Percentiles rank a stretch among this genome's conserved stretches.
Evolutionary conservation across 176 grass and related monocot species (phyloP).

Genomic region (Rhipidocladum racemiflorum): DNA sequence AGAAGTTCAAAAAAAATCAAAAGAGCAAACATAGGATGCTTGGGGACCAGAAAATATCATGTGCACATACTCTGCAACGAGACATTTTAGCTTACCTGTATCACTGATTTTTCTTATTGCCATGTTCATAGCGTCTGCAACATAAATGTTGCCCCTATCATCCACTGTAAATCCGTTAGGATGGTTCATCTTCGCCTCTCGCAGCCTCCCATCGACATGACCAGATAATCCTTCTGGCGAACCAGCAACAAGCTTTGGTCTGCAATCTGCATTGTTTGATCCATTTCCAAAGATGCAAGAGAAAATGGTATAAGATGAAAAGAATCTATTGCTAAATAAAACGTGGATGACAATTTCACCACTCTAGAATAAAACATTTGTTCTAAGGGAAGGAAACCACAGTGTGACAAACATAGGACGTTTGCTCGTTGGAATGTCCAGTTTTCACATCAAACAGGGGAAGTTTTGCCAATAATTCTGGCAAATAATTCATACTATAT

Average conservation of each 20-base stretch:
- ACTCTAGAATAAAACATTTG: not conserved
- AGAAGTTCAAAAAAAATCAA: conserved; percentile 20
- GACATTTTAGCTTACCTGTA: conserved; percentile 59
- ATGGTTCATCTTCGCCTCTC: conserved; percentile 83
- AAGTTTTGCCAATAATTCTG: not conserved
- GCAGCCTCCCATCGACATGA: conserved; percentile 75
- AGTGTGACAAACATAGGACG: not conserved
- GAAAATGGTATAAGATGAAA: not conserved
- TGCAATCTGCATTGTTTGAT: conserved; percentile 70
- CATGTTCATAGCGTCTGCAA: conserved; percentile 97
- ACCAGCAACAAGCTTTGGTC: conserved; percentile 88
- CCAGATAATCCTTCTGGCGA: conserved; percentile 78
- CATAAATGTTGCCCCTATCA: conserved; percentile 87
- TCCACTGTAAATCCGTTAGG: conserved; percentile 89
- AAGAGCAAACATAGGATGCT: conserved; percentile 31
- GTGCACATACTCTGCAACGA: not conserved
- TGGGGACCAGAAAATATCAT: conserved; percentile 22
- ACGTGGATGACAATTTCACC: not conserved
- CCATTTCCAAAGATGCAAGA: conserved; percentile 20
- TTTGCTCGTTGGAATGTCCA: not conserved
- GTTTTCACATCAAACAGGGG: not conserved
- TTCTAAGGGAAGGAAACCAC: not conserved
- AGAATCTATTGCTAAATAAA: not conserved
- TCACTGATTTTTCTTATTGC: conserved; percentile 96
- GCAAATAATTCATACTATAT: not conserved